Evolutionary conservation across 768 basidiomycete species (phyloP).

Genomic region (Russula sp.): DNA sequence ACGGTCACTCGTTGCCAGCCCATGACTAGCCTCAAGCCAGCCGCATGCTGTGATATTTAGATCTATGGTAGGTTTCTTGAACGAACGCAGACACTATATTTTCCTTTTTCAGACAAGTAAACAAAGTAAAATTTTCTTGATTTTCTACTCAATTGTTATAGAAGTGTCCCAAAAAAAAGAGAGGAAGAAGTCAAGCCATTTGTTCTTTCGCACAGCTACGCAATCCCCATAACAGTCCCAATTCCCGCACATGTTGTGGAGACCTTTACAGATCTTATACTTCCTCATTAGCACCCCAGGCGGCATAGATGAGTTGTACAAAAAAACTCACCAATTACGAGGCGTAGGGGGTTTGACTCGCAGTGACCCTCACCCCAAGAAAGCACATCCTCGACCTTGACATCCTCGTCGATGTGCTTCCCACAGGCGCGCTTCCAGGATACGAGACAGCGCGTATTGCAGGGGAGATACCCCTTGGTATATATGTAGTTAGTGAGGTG

Average conservation of each 20-base stretch:
- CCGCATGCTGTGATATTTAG: no score
- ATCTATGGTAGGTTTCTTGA: no score
- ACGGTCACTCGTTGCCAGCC: no score
- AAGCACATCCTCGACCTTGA: constrained; percentile 26
- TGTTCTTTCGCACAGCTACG: not conserved
- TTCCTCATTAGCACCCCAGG: not conserved
- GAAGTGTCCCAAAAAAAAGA: not conserved
- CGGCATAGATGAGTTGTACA: not conserved
- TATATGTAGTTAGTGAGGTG: constrained; percentile 45
- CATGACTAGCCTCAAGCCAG: no score
- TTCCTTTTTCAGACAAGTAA: not conserved
- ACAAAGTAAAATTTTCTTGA: not conserved
- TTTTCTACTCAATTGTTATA: not conserved
- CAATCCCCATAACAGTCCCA: not conserved
- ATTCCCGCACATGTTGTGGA: not conserved
- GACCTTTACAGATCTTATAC: not conserved
- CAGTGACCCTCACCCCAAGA: constrained; percentile 28
- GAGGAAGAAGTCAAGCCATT: not conserved
- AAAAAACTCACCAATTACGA: constrained; percentile 31
- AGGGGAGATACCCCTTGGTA: constrained; percentile 32
- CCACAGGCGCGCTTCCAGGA: constrained; percentile 38
- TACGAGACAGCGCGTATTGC: constrained; percentile 33
- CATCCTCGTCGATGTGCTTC: constrained; percentile 28
- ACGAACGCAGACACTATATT: not conserved
- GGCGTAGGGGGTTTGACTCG: constrained; percentile 33